A percentile compares a stretch with the other conserved stretches of the same genome.
Conservation (phyloP, 306 rosid genomes). For the Glycine latifolia region DNA sequence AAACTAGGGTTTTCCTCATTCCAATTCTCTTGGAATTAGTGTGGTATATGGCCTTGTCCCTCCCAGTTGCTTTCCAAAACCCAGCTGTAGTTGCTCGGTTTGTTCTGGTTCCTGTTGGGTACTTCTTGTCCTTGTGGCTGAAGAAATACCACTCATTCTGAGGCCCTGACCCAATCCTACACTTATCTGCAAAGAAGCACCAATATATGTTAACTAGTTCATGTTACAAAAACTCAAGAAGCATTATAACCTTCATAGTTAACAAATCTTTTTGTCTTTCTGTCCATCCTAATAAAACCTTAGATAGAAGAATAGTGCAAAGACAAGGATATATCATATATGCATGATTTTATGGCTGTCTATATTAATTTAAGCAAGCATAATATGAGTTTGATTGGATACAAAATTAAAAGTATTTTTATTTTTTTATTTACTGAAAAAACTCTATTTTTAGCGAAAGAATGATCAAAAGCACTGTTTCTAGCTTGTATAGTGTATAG, state of each 20-base stretch:
- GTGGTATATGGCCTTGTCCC: constrained; percentile 90
- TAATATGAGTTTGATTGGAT: no score
- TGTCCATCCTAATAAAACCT: constrained; percentile 20
- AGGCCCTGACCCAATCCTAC: constrained; percentile 93
- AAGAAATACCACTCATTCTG: constrained; percentile 98
- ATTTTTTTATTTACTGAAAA: no score
- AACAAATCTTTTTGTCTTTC: not conserved
- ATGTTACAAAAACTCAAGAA: not conserved
- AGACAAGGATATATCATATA: not conserved
- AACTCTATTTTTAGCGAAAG: no score
- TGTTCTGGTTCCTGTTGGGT: constrained; percentile 96
- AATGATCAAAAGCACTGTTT: no score
- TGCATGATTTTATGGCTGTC: not conserved
- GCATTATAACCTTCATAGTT: not conserved
- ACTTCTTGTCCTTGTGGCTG: constrained; percentile 97
- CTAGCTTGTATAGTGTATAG: not conserved
- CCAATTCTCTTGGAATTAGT: constrained; percentile 81
- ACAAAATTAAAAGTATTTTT: no score
- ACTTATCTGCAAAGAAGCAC: constrained; percentile 64
- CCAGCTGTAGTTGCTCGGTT: constrained; percentile 96
- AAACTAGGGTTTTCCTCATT: constrained; percentile 96
- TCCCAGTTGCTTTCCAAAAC: constrained; percentile 98
- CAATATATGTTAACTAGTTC: constrained; percentile 10
- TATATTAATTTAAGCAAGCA: not conserved
- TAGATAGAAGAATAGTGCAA: not conserved